Base-by-base conservation (phyloP, 352 stramenopile genomes). In the Plasmopara viticola region DNA sequence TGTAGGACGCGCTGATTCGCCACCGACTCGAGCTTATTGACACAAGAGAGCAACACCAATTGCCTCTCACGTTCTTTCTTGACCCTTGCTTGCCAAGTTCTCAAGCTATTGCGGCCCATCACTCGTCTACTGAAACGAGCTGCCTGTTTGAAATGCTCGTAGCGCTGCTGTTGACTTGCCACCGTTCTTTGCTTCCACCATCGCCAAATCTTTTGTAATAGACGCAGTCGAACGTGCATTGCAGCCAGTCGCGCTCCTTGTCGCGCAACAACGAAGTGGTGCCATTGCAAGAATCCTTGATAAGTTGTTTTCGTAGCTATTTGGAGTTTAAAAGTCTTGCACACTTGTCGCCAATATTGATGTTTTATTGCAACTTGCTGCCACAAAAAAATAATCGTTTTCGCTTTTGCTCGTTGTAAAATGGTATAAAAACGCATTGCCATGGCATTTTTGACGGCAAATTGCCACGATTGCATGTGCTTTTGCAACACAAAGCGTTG, bases 1-100 rank as follows among this genome's bases (percentile, higher is more conserved):
- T 64, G 46, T 6, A 62, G 17, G 0, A 74, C 30, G 4, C 57
- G 59, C 1, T 33, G 38, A 29, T 43, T 20, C 4, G 46, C 39
- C 1, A 72, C 44, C 4, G 52, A 62, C 14, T 69, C 43, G 50
- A 86, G 51, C 58, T 84, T 87, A 25, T 81, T 53, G 12, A 83
- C 58, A 15, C 72, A 82, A 0, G 65, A 62, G 1, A 87, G 65
- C n/a, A 86, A 20, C 2, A 74, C 61, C 35, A 70, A 81, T 9
- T 57, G 65, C 10, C 68, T 60, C 56, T 83, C 64, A 2, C 65
- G 62, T 8, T 71, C 56, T 7, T 52, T 51, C 4, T 66, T 58
- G 0, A 65, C 33, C 0, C n/a, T 39, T 1, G 6, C 9, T 53
- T 53, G 56, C 71, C 71, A 81, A 2, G 29, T 12, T 0, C 1